Percentiles rank a stretch among this genome's conserved stretches.
These are phyloP conservation scores for Laburnicola sp. DNA, from an alignment of 2,329 filamentous ascomycete species.

Conservation along the genomic window DNA sequence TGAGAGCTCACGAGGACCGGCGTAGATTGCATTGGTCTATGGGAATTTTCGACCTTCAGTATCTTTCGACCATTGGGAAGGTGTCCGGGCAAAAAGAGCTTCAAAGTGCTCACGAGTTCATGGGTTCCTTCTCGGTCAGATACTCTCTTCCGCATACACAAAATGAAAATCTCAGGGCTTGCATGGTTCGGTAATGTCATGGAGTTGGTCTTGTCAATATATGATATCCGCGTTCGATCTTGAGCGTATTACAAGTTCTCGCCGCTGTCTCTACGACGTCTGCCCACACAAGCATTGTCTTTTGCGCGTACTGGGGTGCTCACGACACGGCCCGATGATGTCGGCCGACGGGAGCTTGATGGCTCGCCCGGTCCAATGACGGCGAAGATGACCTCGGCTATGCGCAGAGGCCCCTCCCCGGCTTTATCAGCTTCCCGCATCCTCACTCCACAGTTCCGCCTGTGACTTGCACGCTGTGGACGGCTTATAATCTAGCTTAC, in stretches of 20 bases:
- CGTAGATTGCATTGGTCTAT: conserved; percentile 45
- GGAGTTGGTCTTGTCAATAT: conserved; percentile 37
- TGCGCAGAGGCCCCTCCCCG: conserved; percentile 17
- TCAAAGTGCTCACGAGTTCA: conserved; percentile 44
- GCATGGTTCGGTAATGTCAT: conserved; percentile 36
- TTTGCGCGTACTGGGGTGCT: neutral
- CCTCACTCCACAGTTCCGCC: neutral
- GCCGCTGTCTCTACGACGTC: neutral
- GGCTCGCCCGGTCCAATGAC: neutral
- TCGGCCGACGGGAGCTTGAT: neutral
- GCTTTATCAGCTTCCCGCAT: neutral
- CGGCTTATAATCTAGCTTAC: neutral
- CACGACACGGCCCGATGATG: neutral
- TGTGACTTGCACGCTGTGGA: neutral
- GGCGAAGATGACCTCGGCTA: conserved; percentile 34
- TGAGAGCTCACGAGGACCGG: conserved; percentile 39
- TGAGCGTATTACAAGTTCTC: neutral
- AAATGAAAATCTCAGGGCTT: conserved; percentile 45
- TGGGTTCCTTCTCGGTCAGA: conserved; percentile 46
- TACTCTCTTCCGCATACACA: conserved; percentile 44
- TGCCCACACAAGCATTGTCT: neutral
- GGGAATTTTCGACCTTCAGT: conserved; percentile 43
- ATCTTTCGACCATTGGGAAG: conserved; percentile 44
- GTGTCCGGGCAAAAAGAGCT: conserved; percentile 47
- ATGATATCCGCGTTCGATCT: conserved; percentile 16